Evolutionary conservation across 2,329 filamentous ascomycete species (phyloP).

Genomic region (Aspergillus texensis): DNA sequence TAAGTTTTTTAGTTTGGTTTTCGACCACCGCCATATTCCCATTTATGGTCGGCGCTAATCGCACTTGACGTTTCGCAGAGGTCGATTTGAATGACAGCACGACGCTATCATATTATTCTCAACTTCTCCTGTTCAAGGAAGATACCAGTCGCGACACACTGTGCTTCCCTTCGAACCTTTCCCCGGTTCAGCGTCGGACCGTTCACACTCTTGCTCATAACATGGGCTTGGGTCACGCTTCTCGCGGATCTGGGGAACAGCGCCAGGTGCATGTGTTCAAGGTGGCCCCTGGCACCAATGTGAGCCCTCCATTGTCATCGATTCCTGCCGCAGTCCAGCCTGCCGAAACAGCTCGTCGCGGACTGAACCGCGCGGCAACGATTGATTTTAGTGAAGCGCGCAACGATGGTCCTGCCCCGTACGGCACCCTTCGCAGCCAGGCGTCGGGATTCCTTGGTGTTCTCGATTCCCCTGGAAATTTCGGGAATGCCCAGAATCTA

Average conservation of each 20-base stretch:
- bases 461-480: slow-evolving; percentile 71
- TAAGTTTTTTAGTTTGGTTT: slow-evolving; percentile 22
- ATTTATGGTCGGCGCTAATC: slow-evolving; percentile 10
- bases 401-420: slow-evolving; percentile 71
- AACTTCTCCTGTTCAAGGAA: slow-evolving; percentile 85
- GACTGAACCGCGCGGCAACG: slow-evolving; percentile 90
- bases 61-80: slow-evolving; percentile 51
- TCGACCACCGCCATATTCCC: not conserved
- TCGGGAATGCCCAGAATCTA: slow-evolving; percentile 75
- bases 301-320: slow-evolving; percentile 65
- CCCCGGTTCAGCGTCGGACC: slow-evolving; percentile 81
- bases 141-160: slow-evolving; percentile 76
- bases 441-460: slow-evolving; percentile 82
- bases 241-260: slow-evolving; percentile 82
- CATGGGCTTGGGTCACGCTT: slow-evolving; percentile 88
- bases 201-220: slow-evolving; percentile 95
- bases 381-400: slow-evolving; percentile 90
- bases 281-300: slow-evolving; percentile 53
- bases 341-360: slow-evolving; percentile 77
- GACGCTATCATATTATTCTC: slow-evolving; percentile 85
- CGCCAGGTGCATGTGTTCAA: slow-evolving; percentile 87
- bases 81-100: slow-evolving; percentile 90
- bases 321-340: slow-evolving; percentile 67
- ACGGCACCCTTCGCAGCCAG: slow-evolving; percentile 72
- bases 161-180: slow-evolving; percentile 78